A percentile compares a stretch with the other conserved stretches of the same genome.
Evolutionary conservation across 139 green algal genomes (phyloP).

Genomic region (Chlorella sp.): DNA sequence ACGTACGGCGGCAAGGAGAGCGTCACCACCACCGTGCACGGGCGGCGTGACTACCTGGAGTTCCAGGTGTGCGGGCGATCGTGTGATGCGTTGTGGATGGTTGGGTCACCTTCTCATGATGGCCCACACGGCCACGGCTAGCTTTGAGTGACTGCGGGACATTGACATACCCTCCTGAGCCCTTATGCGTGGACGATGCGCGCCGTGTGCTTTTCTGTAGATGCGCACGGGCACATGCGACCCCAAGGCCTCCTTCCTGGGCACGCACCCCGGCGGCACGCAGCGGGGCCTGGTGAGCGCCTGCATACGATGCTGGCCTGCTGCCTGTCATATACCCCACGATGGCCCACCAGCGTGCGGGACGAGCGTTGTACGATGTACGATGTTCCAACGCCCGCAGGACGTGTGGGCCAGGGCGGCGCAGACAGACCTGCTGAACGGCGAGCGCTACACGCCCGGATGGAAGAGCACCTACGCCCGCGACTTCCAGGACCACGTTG

Average conservation of each 20-base stretch:
- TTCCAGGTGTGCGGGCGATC: background rate
- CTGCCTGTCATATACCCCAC: background rate
- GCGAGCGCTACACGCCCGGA: background rate
- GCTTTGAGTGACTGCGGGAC: background rate
- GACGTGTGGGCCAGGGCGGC: background rate
- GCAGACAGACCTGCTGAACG: background rate
- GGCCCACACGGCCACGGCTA: background rate
- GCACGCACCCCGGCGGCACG: background rate
- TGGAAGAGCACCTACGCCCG: background rate
- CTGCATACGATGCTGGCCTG: background rate
- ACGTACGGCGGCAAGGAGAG: background rate
- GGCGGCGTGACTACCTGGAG: background rate
- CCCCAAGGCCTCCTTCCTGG: slow-evolving; percentile 1
- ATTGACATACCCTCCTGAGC: background rate
- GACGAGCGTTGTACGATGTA: background rate
- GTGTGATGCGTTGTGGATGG: background rate
- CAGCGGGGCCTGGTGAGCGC: background rate
- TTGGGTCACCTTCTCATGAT: background rate
- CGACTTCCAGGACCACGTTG: background rate
- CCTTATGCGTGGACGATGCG: background rate
- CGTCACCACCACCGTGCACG: slow-evolving; percentile 2
- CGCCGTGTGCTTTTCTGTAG: too few relatives aligned
- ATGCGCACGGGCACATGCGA: background rate
- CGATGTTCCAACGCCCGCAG: background rate
- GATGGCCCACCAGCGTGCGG: background rate